phyloP scores from a whole-genome alignment of 768 basidiomycete species.

The Lactarius sp. region DNA sequence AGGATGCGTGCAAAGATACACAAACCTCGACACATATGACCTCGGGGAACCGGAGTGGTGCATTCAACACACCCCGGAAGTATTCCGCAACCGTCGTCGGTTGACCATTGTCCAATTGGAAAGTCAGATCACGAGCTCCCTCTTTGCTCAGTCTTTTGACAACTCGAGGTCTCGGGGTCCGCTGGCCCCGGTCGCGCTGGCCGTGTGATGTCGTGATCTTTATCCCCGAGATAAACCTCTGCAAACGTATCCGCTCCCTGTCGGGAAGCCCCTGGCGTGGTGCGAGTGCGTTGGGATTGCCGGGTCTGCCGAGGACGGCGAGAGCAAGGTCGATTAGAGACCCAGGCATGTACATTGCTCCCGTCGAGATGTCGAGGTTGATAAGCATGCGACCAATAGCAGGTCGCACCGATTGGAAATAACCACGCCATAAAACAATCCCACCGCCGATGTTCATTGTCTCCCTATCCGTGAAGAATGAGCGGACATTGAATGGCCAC shows the following conservation, averaged over 20 bases:
- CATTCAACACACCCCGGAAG: slow-evolving; percentile 50
- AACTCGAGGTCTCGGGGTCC: slow-evolving; percentile 42
- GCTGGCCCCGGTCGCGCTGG: slow-evolving; percentile 1
- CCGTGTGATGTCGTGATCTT: slow-evolving; percentile 41
- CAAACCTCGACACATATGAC: slow-evolving; percentile 65
- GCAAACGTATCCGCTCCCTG: slow-evolving; percentile 48
- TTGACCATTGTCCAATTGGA: slow-evolving; percentile 53
- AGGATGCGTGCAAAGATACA: slow-evolving; percentile 4
- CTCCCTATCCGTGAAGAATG: slow-evolving; percentile 63
- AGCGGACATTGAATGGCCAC: slow-evolving; percentile 68
- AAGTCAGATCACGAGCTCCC: slow-evolving; percentile 51
- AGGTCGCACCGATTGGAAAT: slow-evolving; percentile 75
- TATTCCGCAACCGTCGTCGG: slow-evolving; percentile 57
- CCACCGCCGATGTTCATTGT: slow-evolving; percentile 54
- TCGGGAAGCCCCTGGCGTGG: slow-evolving; percentile 43
- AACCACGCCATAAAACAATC: slow-evolving; percentile 70
- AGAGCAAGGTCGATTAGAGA: slow-evolving; percentile 53
- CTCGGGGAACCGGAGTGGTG: slow-evolving; percentile 53
- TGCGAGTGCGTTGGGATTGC: slow-evolving; percentile 35
- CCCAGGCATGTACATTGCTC: slow-evolving; percentile 68
- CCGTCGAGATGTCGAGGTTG: slow-evolving; percentile 76
- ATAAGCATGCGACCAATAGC: slow-evolving; percentile 57
- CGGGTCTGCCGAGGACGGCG: slow-evolving; percentile 42
- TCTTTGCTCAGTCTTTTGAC: slow-evolving; percentile 53
- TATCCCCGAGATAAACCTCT: slow-evolving; percentile 52